Base-by-base conservation (phyloP, 2,329 filamentous ascomycete species). In the Samsoniella hepiali region DNA sequence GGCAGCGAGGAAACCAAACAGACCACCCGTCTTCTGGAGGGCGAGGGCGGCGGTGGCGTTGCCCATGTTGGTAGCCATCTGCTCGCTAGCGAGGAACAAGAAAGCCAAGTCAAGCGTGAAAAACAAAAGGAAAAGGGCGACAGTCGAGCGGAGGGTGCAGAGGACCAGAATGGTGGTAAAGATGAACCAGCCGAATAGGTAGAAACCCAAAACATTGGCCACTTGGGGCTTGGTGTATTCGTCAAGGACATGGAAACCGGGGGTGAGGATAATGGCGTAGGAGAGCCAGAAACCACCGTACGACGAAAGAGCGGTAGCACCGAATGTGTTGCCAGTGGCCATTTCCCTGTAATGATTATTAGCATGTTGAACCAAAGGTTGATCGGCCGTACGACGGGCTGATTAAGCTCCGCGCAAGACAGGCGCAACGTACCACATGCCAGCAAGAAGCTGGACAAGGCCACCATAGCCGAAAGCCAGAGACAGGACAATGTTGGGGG, bases 231-330 rank as follows among this genome's bases (percentile, higher is more conserved):
- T 81, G 44, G 74, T 75, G 27, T 79, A 76, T 0, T 68, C 54
- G 36, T 73, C 75, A 9, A 79, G 74, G 63, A 91, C 87, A 55
- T 84, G 74, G 78, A 90, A 93, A 66, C 83, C 73, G 1, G 85
- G 90, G 2, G 89, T 91, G 66, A 90, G 76, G 61, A 93, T 81
- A 69, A 93, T 88, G 66, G 81, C 90, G 70, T 91, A 90, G 13
- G 84, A 81, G 71, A 94, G 84, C 91, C 91, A 94, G 83, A 94
- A 94, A 67, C 90, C 90, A 69, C 91, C 91, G 72, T 91, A 94
- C 0, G 90, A 93, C 10, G 89, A 91, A 63, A 94, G 79, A 27
- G 91, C 90, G 31, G 90, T 93, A 59, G 90, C 91, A 81, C 90
- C 90, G 68, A 94, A 93, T 11, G 91, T 94, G 81, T 94, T 94